Conservation (phyloP, 441 rosid genomes). For the Eruca vesicaria region DNA sequence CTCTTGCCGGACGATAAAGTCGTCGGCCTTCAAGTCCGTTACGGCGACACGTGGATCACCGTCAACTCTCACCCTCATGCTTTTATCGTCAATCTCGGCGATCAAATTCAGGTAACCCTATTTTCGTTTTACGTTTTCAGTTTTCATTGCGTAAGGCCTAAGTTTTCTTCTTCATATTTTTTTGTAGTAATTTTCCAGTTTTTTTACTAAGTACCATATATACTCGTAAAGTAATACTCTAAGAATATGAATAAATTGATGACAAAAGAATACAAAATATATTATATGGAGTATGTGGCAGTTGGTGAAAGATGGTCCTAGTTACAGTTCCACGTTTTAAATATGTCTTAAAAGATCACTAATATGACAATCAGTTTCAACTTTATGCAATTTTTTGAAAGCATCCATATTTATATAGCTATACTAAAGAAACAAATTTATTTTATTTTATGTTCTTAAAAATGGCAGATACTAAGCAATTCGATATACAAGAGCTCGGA, state of each 20-base stretch:
- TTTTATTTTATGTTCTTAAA: background rate
- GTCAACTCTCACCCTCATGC: conserved; percentile 63
- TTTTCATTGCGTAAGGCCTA: background rate
- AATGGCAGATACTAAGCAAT: conserved; percentile 73
- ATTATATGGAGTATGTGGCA: background rate
- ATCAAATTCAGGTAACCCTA: conserved; percentile 69
- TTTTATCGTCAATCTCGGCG: conserved; percentile 73
- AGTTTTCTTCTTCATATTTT: background rate
- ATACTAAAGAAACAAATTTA: background rate
- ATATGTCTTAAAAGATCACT: conserved; percentile 1
- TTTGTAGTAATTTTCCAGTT: too few species aligned
- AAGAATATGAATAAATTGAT: too few species aligned
- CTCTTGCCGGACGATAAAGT: conserved; percentile 72
- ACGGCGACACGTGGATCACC: conserved; percentile 56
- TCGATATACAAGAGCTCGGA: conserved; percentile 79
- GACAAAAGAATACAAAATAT: too few species aligned
- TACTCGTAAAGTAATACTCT: too few species aligned
- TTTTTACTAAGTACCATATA: too few species aligned
- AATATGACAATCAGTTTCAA: conserved; percentile 13
- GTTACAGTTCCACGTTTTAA: conserved; percentile 19
- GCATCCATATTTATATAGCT: background rate
- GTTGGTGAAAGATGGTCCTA: conserved; percentile 4
- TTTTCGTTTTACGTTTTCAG: background rate
- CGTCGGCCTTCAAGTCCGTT: conserved; percentile 66
- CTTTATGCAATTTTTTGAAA: background rate